Conservation (phyloP, 176 grass and related monocot species). For the Cenchrus americanus region DNA sequence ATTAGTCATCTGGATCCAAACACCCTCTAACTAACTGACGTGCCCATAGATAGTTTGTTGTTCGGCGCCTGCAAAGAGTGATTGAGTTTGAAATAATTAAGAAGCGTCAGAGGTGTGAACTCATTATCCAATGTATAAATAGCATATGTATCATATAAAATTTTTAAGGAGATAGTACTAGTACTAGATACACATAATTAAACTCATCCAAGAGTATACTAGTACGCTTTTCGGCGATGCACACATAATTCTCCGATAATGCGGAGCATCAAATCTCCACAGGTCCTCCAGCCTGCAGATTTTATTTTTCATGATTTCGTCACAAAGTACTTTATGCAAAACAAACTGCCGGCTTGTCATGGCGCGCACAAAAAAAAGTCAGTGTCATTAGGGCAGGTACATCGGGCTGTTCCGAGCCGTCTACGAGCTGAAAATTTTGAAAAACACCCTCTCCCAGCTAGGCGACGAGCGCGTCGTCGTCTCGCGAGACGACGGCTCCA, state of each 20-base stretch:
- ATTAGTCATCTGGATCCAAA: no score
- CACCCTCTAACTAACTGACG: background rate
- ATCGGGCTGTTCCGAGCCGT: no score
- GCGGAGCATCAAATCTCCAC: background rate
- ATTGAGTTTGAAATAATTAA: background rate
- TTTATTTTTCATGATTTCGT: background rate
- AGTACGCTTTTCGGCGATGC: background rate
- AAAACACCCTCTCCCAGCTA: no score
- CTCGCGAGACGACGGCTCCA: no score
- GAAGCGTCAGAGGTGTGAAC: background rate
- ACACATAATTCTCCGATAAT: background rate
- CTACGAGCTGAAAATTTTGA: no score
- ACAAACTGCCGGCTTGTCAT: background rate
- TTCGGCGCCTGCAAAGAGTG: conserved; percentile 3
- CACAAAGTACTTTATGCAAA: background rate
- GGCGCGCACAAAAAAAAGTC: background rate
- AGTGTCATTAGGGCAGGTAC: background rate
- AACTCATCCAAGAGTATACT: background rate
- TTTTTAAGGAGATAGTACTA: background rate
- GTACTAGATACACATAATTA: background rate
- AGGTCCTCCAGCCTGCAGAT: background rate
- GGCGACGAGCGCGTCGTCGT: no score
- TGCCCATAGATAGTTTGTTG: background rate
- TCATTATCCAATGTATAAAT: background rate
- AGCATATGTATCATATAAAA: background rate